phyloP scores from a whole-genome alignment of 257 asterid species.

The Solanum appendiculatum region DNA sequence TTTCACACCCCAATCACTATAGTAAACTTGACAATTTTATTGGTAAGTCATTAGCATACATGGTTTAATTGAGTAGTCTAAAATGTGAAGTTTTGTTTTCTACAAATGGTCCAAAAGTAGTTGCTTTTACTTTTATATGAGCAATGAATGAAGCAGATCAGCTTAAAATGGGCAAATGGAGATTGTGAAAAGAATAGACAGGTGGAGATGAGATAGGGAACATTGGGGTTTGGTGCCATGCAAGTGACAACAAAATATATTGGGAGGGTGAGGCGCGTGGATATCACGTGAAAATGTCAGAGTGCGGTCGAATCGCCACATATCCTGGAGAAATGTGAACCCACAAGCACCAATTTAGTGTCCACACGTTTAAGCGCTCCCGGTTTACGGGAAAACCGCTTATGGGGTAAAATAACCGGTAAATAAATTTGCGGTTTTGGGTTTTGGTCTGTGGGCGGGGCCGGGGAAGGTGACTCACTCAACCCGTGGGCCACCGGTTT shows the following conservation, averaged over 20 bases:
- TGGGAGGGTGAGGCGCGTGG: constrained; percentile 36
- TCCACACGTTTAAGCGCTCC: constrained; percentile 36
- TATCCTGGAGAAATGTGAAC: constrained; percentile 24
- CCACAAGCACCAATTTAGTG: neutral
- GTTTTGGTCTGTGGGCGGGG: constrained; percentile 50
- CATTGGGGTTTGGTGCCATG: constrained; percentile 13
- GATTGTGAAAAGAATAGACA: neutral
- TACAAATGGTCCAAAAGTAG: neutral
- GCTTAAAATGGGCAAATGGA: constrained; percentile 2
- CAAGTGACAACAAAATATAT: constrained; percentile 7
- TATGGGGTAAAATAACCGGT: constrained; percentile 12
- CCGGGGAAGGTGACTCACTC: neutral
- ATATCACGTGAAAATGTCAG: constrained; percentile 41
- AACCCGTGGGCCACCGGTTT: constrained; percentile 11
- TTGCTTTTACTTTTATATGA: neutral
- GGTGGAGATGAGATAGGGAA: neutral
- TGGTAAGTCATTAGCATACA: neutral
- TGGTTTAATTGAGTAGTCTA: neutral
- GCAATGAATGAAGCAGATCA: neutral
- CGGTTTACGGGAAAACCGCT: constrained; percentile 46
- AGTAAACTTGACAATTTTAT: neutral
- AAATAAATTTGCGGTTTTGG: constrained; percentile 34
- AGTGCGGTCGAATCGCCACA: constrained; percentile 83
- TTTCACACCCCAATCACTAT: constrained; percentile 11
- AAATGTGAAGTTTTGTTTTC: neutral